Evolutionary conservation across 805 yeast genomes (phyloP), one percentile per base, ranked within the genome.

Genomic region (Candida vartiovaarae): DNA sequence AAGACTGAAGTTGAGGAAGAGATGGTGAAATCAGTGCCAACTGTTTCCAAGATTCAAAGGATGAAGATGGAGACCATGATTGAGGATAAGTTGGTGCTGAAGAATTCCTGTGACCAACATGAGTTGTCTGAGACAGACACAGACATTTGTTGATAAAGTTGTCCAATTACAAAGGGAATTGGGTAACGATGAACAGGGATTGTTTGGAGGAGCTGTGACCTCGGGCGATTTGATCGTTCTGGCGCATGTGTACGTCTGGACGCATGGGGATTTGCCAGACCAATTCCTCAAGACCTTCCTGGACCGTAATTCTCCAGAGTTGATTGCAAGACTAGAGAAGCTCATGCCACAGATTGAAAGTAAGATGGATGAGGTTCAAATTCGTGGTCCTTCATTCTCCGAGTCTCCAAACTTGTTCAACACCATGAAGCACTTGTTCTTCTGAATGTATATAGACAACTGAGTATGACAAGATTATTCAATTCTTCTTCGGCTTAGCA

Each of bases 401-500:
- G 59, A 57, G 28, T 53, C 57, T 8, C 55, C 62, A 25, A 56
- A 55, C 33, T 3, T 55, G 8, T 26, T 55, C 26, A 57, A 56
- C 38, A 23, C 50, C 2, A 20, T 57, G 3, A 55, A 38, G 30
- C 41, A 47, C 27, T 31, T 42, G 24, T 8, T 46, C 28, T 26
- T 46, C n/a, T 45, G 33, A 32, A 9, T 6, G 33, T 11, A 6
- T 9, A 6, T 32, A 15, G 20, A 15, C 20, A 15, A 15, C n/a
- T 32, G 24, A 29, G n/a, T 20, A 30, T 28, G 23, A 6, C 23
- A 31, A 3, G 29, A 55, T 50, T 75, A 48, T 30, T 57, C 52
- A 78, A 49, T 76, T 76, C 53, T 74, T 76, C 45, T 75, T 70
- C 2, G 90, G 90, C 57, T 77, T 77, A 31, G 71, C 76, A 8